Conservation (phyloP, 1,284 basidiomycete species). For the Phellopilus nigrolimitatus region DNA sequence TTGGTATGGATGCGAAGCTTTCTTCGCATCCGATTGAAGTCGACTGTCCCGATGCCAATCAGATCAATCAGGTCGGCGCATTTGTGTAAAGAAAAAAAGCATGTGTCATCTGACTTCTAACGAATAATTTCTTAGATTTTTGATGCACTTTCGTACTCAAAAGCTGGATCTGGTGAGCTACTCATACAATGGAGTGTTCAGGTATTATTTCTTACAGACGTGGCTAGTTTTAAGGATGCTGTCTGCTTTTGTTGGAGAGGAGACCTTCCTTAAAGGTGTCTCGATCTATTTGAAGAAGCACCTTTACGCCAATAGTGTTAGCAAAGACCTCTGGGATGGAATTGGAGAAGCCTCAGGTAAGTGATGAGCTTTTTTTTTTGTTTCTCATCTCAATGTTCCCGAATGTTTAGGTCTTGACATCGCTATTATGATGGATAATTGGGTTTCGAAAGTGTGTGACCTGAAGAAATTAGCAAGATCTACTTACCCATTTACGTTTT, state of each 20-base stretch:
- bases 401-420: slow-evolving; percentile 59
- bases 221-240: slow-evolving; percentile 86
- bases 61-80: slow-evolving; percentile 73
- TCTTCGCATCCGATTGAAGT: slow-evolving; percentile 97
- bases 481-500: not conserved
- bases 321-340: slow-evolving; percentile 87
- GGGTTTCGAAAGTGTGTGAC: slow-evolving; percentile 75
- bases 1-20: slow-evolving; percentile 82
- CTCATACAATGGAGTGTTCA: not conserved
- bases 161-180: slow-evolving; percentile 70
- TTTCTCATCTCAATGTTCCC: not conserved
- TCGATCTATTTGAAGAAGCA: slow-evolving; percentile 91
- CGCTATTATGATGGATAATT: slow-evolving; percentile 83
- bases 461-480: not conserved
- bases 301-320: slow-evolving; percentile 80
- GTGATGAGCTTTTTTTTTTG: not conserved
- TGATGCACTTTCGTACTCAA: slow-evolving; percentile 81
- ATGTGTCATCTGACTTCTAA: not conserved
- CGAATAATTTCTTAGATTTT: slow-evolving; percentile 55
- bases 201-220: slow-evolving; percentile 20
- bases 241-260: slow-evolving; percentile 84
- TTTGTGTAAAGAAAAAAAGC: no score
- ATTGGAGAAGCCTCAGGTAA: slow-evolving; percentile 71
- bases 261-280: slow-evolving; percentile 82
- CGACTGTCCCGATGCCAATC: slow-evolving; percentile 81